phyloP scores from a whole-genome alignment of 768 basidiomycete species.

The Harrya chromipes region DNA sequence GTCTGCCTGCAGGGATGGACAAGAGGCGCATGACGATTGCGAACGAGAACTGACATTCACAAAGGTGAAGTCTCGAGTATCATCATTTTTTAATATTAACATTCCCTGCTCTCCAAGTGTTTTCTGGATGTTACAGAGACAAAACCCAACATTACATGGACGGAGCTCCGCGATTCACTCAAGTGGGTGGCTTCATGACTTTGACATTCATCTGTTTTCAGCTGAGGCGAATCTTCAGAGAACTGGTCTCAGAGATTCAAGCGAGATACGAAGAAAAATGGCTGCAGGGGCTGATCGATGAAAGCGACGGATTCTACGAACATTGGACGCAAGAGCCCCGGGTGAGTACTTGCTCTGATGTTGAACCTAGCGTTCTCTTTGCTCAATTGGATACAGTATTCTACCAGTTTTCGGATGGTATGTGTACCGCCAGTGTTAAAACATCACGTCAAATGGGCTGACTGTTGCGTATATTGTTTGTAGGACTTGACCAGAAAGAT shows the following conservation, averaged over 20 bases:
- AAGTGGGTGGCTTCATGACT: slow-evolving; percentile 7
- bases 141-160: slow-evolving; percentile 17
- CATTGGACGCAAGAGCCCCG: slow-evolving; percentile 18
- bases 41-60: slow-evolving; percentile 21
- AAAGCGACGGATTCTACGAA: background rate
- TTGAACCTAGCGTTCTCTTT: background rate
- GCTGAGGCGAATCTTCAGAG: slow-evolving; percentile 5
- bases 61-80: slow-evolving; percentile 14
- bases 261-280: slow-evolving; percentile 10
- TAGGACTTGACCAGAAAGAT: slow-evolving; percentile 15
- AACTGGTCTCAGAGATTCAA: slow-evolving; percentile 13
- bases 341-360: slow-evolving; percentile 11
- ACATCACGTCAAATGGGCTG: background rate
- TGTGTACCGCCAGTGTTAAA: background rate
- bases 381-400: slow-evolving; percentile 6
- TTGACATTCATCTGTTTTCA: background rate
- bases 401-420: slow-evolving; percentile 10
- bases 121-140: slow-evolving; percentile 14
- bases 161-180: slow-evolving; percentile 16
- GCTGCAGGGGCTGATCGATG: too few relatives aligned
- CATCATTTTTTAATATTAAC: background rate
- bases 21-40: slow-evolving; percentile 23
- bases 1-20: slow-evolving; percentile 26
- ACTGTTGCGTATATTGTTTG: background rate
- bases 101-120: slow-evolving; percentile 8